Evolutionary conservation across 2,329 filamentous ascomycete genomes (phyloP), one percentile per base, ranked within the genome.

Genomic region (Aspergillus cejpii): DNA sequence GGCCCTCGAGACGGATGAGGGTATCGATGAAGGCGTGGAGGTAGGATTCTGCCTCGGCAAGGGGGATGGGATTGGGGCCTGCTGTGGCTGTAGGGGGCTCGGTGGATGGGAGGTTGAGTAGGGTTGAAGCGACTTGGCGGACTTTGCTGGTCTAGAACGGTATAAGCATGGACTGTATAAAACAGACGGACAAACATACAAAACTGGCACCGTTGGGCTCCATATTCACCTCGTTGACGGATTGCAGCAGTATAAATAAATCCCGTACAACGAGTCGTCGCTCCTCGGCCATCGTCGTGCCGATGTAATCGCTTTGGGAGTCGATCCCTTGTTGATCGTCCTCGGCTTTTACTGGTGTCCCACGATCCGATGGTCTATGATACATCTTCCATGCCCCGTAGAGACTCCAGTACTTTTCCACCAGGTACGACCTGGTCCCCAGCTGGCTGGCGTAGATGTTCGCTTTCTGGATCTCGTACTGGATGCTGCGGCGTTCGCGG

Each of bases 381-480:
- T 58, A 57, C 40, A 51, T 54, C 27, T 57, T 60, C 55, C 83
- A 79, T 1, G 81, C 78, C 42, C 89, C 85, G 28, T 82, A 80
- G 1, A 92, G 74, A 55, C 81, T 82, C 64, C 87, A 87, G 67
- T 91, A 94, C 52, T 89, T 84, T 63, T 94, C 87, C 0, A 94
- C 87, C 45, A 91, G 81, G 62, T 88, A 90, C 0, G 86, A 91
- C 19, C 89, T 78, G 0, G 87, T 94, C 2, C 83, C 82, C 7
- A 95, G 73, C 57, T 89, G 84, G 5, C 84, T 91, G 2, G 83
- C 81, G 60, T 91, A 88, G 29, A 95, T 86, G 63, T 94, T 94
- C 5, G 87, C 86, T 62, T 94, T 94, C 63, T 94, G 88, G 23
- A 95, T 92, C 66, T 94, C 89, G 53, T 83, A 88, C 60, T 92